These are phyloP conservation scores for Rhizoclosmatium globosum DNA, from an alignment of 192 early-diverging fungal genomes.

Conservation along the genomic window DNA sequence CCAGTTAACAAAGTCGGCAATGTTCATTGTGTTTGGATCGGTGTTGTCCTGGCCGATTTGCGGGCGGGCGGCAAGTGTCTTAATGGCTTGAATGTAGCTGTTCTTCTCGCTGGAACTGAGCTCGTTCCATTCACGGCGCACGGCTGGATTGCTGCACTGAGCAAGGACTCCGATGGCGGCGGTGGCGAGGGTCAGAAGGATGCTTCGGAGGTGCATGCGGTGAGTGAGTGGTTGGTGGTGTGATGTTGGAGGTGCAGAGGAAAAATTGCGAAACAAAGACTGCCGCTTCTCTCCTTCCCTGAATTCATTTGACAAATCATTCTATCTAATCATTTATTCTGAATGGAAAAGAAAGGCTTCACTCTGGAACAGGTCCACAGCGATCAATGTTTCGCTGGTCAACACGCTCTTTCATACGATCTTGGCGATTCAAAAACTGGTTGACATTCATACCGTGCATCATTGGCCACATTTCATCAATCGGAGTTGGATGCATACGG, in stretches of 20 bases:
- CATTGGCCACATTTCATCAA: not conserved
- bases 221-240: not conserved
- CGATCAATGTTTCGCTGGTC: not conserved
- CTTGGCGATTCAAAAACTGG: not conserved
- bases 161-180: not conserved
- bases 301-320: not conserved
- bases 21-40: slow-evolving; percentile 1
- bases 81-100: not conserved
- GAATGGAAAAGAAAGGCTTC: not conserved
- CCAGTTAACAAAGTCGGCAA: slow-evolving; percentile 17
- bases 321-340: not conserved
- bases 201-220: not conserved
- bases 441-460: not conserved
- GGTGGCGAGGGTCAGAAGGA: not conserved
- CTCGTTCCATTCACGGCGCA: slow-evolving; percentile 7
- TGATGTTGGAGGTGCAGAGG: no score
- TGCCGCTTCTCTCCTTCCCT: no score
- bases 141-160: slow-evolving; percentile 6
- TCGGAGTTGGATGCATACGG: not conserved
- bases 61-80: not conserved
- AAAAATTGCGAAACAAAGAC: no score
- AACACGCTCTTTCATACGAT: not conserved
- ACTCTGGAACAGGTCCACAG: not conserved
- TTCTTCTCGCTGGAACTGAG: not conserved
- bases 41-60: not conserved